These are phyloP conservation scores for Neoscytalidium dimidiatum DNA, from an alignment of 2,329 filamentous ascomycete genomes.

Conservation along the genomic window DNA sequence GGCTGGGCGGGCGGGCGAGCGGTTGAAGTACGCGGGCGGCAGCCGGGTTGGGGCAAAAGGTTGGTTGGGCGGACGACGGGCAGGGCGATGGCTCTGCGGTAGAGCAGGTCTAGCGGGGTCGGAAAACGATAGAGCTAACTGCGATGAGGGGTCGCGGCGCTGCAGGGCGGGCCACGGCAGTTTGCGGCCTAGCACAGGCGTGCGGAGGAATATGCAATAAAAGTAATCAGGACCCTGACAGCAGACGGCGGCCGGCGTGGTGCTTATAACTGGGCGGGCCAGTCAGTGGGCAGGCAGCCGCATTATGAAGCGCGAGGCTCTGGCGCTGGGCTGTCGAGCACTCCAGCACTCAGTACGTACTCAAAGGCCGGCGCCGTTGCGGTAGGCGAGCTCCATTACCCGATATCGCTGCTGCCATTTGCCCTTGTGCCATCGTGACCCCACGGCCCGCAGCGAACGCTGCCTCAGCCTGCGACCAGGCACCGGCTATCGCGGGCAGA, in stretches of 20 bases:
- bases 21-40: slow-evolving; percentile 4
- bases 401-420: slow-evolving; percentile 8
- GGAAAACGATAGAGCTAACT: slow-evolving; percentile 2
- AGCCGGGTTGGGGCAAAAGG: slow-evolving; percentile 4
- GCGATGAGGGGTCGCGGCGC: slow-evolving; percentile 8
- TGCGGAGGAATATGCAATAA: background rate
- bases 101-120: slow-evolving; percentile 11
- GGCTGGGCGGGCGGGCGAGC: slow-evolving; percentile 4
- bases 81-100: background rate
- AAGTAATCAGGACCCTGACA: background rate
- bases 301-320: slow-evolving; percentile 7
- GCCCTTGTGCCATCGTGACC: slow-evolving; percentile 12
- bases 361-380: slow-evolving; percentile 13
- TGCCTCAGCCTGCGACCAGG: slow-evolving; percentile 8
- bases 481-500: slow-evolving; percentile 15
- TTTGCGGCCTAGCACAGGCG: background rate
- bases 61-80: slow-evolving; percentile 9
- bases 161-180: background rate
- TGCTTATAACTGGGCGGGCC: background rate
- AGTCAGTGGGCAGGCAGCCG: background rate
- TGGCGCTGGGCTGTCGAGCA: background rate
- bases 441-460: background rate
- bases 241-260: background rate
- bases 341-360: too few species aligned
- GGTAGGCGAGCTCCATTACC: slow-evolving; percentile 13